Evolutionary conservation across 169 alveolate species (phyloP).

Genomic region (Besnoitia besnoiti): DNA sequence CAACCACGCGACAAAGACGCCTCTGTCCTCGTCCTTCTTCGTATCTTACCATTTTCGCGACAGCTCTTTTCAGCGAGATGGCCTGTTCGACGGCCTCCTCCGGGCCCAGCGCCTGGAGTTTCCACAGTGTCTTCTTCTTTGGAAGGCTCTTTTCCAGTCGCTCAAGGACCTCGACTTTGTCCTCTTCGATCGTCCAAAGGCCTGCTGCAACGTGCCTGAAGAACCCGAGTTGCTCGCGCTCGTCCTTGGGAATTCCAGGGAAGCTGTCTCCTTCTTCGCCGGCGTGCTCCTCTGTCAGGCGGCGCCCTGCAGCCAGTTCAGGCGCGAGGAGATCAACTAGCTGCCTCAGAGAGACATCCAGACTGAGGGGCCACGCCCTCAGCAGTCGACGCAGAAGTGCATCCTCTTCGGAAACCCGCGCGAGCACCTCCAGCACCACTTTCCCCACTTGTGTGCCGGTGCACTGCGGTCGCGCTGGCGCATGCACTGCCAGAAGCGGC

Average conservation of each 20-base stretch:
- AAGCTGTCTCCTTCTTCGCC: background rate
- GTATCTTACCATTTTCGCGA: background rate
- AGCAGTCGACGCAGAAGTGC: background rate
- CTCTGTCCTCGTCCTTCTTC: too few species aligned
- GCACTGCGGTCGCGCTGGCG: too few species aligned
- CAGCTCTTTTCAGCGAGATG: background rate
- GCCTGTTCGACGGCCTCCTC: slow-evolving; percentile 30
- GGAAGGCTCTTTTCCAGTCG: background rate
- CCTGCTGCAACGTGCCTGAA: background rate
- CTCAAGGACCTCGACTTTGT: slow-evolving; percentile 11
- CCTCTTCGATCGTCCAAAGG: slow-evolving; percentile 46
- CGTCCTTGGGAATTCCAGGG: background rate
- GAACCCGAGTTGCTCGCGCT: background rate
- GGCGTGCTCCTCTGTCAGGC: background rate
- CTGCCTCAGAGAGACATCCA: slow-evolving; percentile 56
- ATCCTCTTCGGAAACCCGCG: slow-evolving; percentile 10
- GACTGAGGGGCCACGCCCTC: slow-evolving; percentile 34
- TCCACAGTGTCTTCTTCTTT: background rate
- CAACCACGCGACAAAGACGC: too few species aligned
- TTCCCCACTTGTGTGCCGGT: too few species aligned
- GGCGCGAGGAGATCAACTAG: slow-evolving; percentile 41
- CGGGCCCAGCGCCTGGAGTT: background rate
- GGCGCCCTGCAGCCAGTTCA: slow-evolving; percentile 17
- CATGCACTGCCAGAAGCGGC: too few species aligned
- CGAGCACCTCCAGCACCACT: slow-evolving; percentile 3